These are phyloP conservation scores for Coemansia reversa DNA, from an alignment of 192 early-diverging fungal species.

Conservation along the genomic window DNA sequence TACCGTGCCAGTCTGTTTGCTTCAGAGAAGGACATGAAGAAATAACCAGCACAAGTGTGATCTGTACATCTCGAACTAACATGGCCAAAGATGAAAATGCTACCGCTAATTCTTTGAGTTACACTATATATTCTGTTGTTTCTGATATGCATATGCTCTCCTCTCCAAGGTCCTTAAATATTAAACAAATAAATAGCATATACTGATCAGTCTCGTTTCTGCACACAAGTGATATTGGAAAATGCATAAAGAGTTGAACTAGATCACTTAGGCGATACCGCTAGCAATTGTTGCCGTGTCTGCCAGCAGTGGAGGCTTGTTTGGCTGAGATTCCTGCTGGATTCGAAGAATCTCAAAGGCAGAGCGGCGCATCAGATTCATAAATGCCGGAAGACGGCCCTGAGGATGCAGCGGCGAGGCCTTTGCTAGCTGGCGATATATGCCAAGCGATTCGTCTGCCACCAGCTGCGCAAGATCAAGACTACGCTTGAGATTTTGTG, in stretches of 20 bases:
- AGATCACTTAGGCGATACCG: slow-evolving; percentile 8
- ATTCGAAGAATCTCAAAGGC: slow-evolving; percentile 47
- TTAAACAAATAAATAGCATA: neutral
- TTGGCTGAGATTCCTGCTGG: slow-evolving; percentile 37
- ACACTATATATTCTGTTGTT: neutral
- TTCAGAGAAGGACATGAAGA: slow-evolving; percentile 46
- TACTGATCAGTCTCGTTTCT: neutral
- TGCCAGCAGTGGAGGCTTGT: slow-evolving; percentile 34
- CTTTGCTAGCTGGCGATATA: slow-evolving; percentile 54
- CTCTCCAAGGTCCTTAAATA: neutral
- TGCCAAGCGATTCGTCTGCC: slow-evolving; percentile 50
- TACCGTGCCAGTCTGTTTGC: slow-evolving; percentile 48
- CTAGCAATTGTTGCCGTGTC: slow-evolving; percentile 14
- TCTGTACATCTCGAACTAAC: neutral
- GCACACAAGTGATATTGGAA: neutral
- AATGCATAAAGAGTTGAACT: slow-evolving; percentile 2
- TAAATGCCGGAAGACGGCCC: slow-evolving; percentile 50
- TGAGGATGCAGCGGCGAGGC: slow-evolving; percentile 36
- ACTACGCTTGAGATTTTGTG: slow-evolving; percentile 55
- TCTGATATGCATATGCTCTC: neutral
- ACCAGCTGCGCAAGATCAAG: slow-evolving; percentile 59
- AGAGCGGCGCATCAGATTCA: slow-evolving; percentile 55
- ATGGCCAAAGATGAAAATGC: neutral
- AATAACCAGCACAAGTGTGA: slow-evolving; percentile 1
- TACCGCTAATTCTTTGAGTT: neutral